Conservation (phyloP, 208 protist genomes). For the Leishmania martiniquensis region DNA sequence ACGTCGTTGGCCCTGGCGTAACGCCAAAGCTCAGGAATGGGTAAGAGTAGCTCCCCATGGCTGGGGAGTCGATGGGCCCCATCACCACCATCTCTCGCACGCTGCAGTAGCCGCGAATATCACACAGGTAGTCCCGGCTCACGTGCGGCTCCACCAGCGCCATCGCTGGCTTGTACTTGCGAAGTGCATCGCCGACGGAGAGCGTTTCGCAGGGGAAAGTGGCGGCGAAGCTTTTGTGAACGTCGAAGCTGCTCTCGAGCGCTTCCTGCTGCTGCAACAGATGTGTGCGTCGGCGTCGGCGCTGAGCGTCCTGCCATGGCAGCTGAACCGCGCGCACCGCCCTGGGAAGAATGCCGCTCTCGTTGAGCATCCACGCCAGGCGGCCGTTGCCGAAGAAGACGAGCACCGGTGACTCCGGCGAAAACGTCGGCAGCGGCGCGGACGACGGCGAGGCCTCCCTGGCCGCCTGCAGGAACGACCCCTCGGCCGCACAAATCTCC, state of each 20-base stretch:
- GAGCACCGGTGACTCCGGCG: constrained; percentile 52
- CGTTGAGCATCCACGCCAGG: constrained; percentile 61
- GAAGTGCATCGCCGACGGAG: constrained; percentile 62
- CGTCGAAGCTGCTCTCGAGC: constrained; percentile 17
- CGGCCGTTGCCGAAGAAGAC: constrained; percentile 78
- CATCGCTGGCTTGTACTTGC: constrained; percentile 58
- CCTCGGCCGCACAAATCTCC: constrained; percentile 37
- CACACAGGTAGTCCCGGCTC: constrained; percentile 68
- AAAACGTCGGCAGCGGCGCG: constrained; percentile 21
- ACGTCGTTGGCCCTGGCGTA: constrained; percentile 67
- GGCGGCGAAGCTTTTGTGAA: constrained; percentile 31
- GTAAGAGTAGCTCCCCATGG: constrained; percentile 71
- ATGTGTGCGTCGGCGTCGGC: constrained; percentile 30
- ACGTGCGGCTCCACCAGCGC: constrained; percentile 76
- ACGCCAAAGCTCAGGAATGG: constrained; percentile 78
- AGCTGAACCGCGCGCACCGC: constrained; percentile 53
- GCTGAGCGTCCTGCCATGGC: constrained; percentile 36
- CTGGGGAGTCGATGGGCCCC: constrained; percentile 71
- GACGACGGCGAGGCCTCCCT: neutral
- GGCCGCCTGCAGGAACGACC: constrained; percentile 23
- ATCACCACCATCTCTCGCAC: constrained; percentile 70
- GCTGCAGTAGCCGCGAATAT: constrained; percentile 71
- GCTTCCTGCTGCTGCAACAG: constrained; percentile 32
- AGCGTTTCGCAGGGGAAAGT: constrained; percentile 63
- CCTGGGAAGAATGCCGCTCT: constrained; percentile 34